A percentile compares a stretch with the other conserved stretches of the same genome.
phyloP scores from a whole-genome alignment of 2,329 filamentous ascomycete genomes.

The Aspergillus hortae region DNA sequence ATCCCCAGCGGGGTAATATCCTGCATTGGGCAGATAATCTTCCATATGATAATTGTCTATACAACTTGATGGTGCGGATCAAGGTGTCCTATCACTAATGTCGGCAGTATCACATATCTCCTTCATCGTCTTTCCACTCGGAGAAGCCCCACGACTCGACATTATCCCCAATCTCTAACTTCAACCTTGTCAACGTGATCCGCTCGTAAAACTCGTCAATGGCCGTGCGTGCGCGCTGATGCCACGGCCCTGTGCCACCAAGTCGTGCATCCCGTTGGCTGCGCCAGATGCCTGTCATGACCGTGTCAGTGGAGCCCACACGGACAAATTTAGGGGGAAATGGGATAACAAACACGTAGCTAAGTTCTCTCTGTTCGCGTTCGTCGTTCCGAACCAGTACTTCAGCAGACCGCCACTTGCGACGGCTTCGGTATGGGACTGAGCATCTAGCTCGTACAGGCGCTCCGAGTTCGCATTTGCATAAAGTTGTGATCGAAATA shows the following conservation, averaged over 20 bases:
- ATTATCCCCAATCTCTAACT: constrained; percentile 64
- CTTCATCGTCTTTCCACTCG: constrained; percentile 46
- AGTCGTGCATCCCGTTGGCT: constrained; percentile 58
- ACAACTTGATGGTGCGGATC: neutral
- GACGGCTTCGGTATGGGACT: constrained; percentile 75
- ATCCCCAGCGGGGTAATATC: neutral
- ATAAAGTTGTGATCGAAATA: constrained; percentile 73
- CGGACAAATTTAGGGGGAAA: neutral
- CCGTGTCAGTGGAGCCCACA: neutral
- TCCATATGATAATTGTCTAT: neutral
- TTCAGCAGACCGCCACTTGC: constrained; percentile 79
- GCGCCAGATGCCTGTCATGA: constrained; percentile 61
- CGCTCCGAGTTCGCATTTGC: constrained; percentile 63
- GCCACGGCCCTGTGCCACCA: constrained; percentile 57
- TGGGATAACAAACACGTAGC: constrained; percentile 63
- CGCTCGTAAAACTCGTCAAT: constrained; percentile 52
- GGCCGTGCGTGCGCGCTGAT: constrained; percentile 50
- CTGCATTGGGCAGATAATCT: no score
- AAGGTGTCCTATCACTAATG: neutral
- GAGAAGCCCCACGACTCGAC: constrained; percentile 61
- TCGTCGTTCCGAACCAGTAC: constrained; percentile 84
- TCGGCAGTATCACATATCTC: no score
- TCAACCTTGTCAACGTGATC: constrained; percentile 65
- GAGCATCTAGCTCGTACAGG: constrained; percentile 70
- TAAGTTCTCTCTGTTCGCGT: constrained; percentile 69